phyloP scores from a whole-genome alignment of 176 grass and related monocot species.

The Elaeis guineensis region DNA sequence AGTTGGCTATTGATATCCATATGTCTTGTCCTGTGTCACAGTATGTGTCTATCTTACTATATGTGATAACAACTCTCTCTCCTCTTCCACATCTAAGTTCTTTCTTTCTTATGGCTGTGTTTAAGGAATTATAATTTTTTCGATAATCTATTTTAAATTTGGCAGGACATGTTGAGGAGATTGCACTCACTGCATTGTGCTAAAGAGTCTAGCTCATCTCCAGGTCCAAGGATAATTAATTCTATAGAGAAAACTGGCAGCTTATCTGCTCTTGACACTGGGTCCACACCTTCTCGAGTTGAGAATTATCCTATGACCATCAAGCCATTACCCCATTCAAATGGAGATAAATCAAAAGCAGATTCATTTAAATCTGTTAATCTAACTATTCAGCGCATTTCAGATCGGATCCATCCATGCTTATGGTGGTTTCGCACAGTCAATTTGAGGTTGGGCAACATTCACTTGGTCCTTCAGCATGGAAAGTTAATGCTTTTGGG shows the following conservation, averaged over 20 bases:
- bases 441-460: slow-evolving; percentile 50
- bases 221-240: slow-evolving; percentile 3
- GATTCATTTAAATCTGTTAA: slow-evolving; percentile 26
- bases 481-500: slow-evolving; percentile 55
- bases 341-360: slow-evolving; percentile 19
- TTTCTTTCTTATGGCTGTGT: background rate
- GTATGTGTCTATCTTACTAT: too few relatives aligned
- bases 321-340: slow-evolving; percentile 8
- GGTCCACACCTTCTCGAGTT: background rate
- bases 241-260: slow-evolving; percentile 4
- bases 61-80: too few relatives aligned
- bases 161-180: slow-evolving; percentile 34
- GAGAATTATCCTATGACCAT: slow-evolving; percentile 20
- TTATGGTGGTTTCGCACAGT: slow-evolving; percentile 77
- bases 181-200: slow-evolving; percentile 22
- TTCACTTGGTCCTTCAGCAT: slow-evolving; percentile 53
- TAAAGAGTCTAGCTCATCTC: slow-evolving; percentile 17
- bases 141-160: background rate
- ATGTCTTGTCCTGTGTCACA: too few relatives aligned
- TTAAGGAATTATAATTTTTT: too few relatives aligned
- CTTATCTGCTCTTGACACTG: slow-evolving; percentile 8
- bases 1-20: too few relatives aligned
- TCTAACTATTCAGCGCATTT: slow-evolving; percentile 17
- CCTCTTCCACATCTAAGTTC: background rate
- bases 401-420: slow-evolving; percentile 39